These are phyloP conservation scores for Lachnellula willkommii DNA, from an alignment of 2,329 filamentous ascomycete species.

Conservation along the genomic window DNA sequence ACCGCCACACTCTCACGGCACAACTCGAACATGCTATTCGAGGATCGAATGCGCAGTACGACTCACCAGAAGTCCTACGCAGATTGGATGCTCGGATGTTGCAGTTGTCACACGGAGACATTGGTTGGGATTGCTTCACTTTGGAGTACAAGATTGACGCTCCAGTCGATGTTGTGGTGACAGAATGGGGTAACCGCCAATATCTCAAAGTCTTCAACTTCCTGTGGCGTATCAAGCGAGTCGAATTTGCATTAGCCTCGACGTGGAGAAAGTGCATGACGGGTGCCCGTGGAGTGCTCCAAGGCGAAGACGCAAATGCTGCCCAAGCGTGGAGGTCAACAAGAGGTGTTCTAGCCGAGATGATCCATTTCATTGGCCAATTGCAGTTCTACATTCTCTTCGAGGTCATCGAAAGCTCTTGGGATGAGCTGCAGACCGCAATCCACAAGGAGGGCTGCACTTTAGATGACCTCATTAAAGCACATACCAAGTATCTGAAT, in stretches of 20 bases:
- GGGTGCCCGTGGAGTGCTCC: conserved; percentile 83
- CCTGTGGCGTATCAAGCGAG: conserved; percentile 94
- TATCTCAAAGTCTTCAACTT: conserved; percentile 99
- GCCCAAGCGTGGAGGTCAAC: conserved; percentile 84
- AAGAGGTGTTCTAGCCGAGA: conserved; percentile 84
- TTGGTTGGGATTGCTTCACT: conserved; percentile 98
- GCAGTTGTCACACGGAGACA: conserved; percentile 91
- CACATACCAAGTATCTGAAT: conserved; percentile 84
- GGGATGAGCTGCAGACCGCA: conserved; percentile 81
- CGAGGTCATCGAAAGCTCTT: conserved; percentile 94
- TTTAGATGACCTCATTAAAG: conserved; percentile 88
- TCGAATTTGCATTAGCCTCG: conserved; percentile 86
- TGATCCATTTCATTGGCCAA: conserved; percentile 97
- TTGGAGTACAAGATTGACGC: conserved; percentile 98
- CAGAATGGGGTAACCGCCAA: conserved; percentile 89
- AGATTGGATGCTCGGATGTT: conserved; percentile 97
- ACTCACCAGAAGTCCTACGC: conserved; percentile 83
- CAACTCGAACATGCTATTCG: conserved; percentile 96
- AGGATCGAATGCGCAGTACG: conserved; percentile 94
- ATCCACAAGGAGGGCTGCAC: conserved; percentile 83
- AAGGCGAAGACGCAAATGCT: conserved; percentile 65
- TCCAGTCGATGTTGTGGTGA: conserved; percentile 94
- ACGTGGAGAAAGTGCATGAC: conserved; percentile 97
- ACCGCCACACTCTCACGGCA: conserved; percentile 93
- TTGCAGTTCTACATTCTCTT: conserved; percentile 98